Evolutionary conservation across 164 flowering plant species (phyloP), one percentile per base, ranked within the genome.

Genomic region (Sextonia rubra): DNA sequence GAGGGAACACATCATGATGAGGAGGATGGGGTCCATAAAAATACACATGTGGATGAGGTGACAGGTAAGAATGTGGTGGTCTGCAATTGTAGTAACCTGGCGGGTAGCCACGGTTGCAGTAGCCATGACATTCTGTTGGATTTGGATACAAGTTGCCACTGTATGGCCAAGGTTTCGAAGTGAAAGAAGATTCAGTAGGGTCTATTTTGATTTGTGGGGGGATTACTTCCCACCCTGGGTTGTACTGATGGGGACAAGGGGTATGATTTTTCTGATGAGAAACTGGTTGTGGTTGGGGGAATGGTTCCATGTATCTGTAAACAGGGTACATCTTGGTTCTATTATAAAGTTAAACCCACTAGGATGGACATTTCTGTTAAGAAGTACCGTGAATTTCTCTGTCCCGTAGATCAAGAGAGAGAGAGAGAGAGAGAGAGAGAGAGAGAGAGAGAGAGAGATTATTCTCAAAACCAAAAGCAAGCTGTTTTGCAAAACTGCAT

Each of bases 61-160:
- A 72, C 60, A 65, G 49, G 73, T 80, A 84, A 47, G 82, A 63
- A 25, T 71, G 74, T 44, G 84, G 81, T 25, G 85, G 86, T n/a
- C 81, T 63, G 60, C 26, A 79, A 66, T 44, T 44, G 65, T 73
- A 77, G 76, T 70, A 81, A 55, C 70, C 75, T 23, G 79, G 80
- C 55, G 76, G 72, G 48, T 70, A 76, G n/a, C 66, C 37, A 69
- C 78, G 83, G 75, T 65, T 74, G 78, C 82, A 83, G 82, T 83
- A 83, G 7, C 78, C 71, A 70, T 81, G 83, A 30, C 78, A 83
- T 44, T 65, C 80, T 17, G 52, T 24, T 24, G 86, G 82, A 25
- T 25, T 20, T 18, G 83, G 73, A 63, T 76, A 75, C 18, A 60
- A 77, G 66, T 75, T 73, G 24, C 80, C 70, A 65, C 77, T 48